Conservation (phyloP, 192 early-diverging fungal species). For the Chytriomyces sp. region DNA sequence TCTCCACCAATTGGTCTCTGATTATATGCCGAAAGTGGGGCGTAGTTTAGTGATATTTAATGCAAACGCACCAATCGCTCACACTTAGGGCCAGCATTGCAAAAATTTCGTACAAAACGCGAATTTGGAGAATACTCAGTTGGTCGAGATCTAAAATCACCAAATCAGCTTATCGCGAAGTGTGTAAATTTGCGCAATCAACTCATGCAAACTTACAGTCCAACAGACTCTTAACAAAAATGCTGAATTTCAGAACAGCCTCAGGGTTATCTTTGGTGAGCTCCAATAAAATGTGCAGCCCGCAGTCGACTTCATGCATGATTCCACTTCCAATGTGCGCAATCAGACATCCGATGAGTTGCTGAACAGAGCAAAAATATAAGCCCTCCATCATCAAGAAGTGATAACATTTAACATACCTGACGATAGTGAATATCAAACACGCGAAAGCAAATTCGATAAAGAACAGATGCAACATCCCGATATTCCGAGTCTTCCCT, state of each 20-base stretch:
- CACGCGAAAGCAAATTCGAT: constrained; percentile 8
- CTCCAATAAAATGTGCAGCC: constrained; percentile 13
- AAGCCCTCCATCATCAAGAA: neutral
- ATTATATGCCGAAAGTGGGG: neutral
- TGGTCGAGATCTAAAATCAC: constrained; percentile 24
- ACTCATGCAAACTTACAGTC: constrained; percentile 18
- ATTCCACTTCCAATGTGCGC: constrained; percentile 36
- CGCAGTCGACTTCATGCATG: constrained; percentile 28
- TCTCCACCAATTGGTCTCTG: constrained; percentile 26
- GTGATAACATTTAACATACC: neutral
- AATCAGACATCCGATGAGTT: constrained; percentile 29
- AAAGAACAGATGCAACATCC: constrained; percentile 7
- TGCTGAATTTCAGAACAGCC: constrained; percentile 25
- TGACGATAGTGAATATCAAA: constrained; percentile 24
- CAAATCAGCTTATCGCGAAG: neutral
- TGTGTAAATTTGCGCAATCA: neutral
- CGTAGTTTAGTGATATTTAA: neutral
- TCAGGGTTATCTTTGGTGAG: constrained; percentile 2
- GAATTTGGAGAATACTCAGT: constrained; percentile 21
- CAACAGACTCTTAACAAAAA: constrained; percentile 31
- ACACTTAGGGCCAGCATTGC: constrained; percentile 22
- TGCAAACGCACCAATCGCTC: neutral
- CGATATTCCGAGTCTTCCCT: constrained; percentile 17
- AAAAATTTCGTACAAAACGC: constrained; percentile 34
- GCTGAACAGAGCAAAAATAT: neutral